These are phyloP conservation scores for Nakazawaea laoshanensis DNA, from an alignment of 805 yeast species.

Conservation along the genomic window DNA sequence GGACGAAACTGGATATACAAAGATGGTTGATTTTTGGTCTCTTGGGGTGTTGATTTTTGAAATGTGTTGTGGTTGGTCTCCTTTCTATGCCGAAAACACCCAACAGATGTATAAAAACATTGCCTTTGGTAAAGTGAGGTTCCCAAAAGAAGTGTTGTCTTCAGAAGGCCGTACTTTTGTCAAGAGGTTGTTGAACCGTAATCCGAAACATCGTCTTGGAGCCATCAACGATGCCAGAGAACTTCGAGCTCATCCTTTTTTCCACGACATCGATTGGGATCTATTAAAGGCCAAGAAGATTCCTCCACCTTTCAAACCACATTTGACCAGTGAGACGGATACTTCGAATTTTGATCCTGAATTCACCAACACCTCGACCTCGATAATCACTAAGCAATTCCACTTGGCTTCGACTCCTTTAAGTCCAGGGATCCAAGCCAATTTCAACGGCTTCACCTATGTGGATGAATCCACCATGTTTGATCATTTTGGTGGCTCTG, in stretches of 20 bases:
- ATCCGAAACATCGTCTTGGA: slow-evolving; percentile 92
- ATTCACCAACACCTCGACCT: slow-evolving; percentile 86
- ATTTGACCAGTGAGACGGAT: slow-evolving; percentile 81
- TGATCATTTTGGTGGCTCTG: slow-evolving; percentile 48
- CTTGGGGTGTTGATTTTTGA: slow-evolving; percentile 93
- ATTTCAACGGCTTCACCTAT: slow-evolving; percentile 93
- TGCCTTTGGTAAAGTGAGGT: slow-evolving; percentile 96
- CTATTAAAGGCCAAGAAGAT: slow-evolving; percentile 67
- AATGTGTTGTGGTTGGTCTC: slow-evolving; percentile 99
- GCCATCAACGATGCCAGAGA: slow-evolving; percentile 89
- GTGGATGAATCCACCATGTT: slow-evolving; percentile 92
- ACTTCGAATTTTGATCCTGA: slow-evolving; percentile 98
- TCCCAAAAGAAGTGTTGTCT: slow-evolving; percentile 91
- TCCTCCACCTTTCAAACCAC: slow-evolving; percentile 97
- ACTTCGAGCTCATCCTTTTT: slow-evolving; percentile 85
- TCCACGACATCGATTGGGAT: slow-evolving; percentile 88
- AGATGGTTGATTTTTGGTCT: slow-evolving; percentile 99
- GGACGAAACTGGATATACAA: slow-evolving; percentile 94
- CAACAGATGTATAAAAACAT: slow-evolving; percentile 99
- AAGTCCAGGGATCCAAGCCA: slow-evolving; percentile 92
- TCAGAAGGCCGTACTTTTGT: slow-evolving; percentile 94
- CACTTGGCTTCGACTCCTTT: slow-evolving; percentile 70
- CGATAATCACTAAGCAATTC: slow-evolving; percentile 63
- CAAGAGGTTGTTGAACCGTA: slow-evolving; percentile 88
- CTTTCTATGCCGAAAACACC: slow-evolving; percentile 94